Evolutionary conservation across 163 green algal species (phyloP).

Genomic region (Scenedesmus sp.): DNA sequence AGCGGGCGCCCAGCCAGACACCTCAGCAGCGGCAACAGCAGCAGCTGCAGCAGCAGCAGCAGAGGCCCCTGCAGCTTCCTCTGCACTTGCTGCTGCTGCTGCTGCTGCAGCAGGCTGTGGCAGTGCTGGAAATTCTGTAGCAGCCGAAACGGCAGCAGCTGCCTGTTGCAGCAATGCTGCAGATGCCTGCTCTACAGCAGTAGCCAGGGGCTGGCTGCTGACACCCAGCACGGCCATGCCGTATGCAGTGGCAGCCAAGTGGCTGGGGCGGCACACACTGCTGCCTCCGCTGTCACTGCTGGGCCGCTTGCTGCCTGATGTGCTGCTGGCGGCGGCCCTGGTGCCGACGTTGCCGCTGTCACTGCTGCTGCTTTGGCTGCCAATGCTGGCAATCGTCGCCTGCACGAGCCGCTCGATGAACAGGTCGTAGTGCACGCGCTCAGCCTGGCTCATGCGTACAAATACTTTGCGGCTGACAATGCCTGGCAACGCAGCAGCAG

Average conservation of each 20-base stretch:
- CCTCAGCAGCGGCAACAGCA: conserved; percentile 4
- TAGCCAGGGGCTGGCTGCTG: neutral
- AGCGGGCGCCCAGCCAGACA: neutral
- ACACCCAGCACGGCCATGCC: conserved; percentile 38
- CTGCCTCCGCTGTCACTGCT: neutral
- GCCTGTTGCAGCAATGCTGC: neutral
- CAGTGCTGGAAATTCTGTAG: neutral
- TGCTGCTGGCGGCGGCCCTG: neutral
- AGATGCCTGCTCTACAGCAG: neutral
- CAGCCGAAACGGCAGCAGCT: neutral
- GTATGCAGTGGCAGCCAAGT: conserved; percentile 25
- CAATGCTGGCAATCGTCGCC: conserved; percentile 12
- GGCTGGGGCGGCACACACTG: neutral
- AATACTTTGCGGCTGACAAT: conserved; percentile 48
- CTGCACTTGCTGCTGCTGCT: neutral
- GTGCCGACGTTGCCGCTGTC: neutral
- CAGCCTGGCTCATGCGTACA: conserved; percentile 40
- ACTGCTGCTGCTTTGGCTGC: neutral
- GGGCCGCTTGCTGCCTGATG: neutral
- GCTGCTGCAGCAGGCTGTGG: conserved; percentile 17
- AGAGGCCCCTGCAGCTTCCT: neutral
- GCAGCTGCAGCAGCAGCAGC: conserved; percentile 3
- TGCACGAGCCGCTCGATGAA: conserved; percentile 27
- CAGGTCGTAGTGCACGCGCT: conserved; percentile 31
- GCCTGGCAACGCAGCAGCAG: neutral